phyloP scores from a whole-genome alignment of 1,139 yeast genomes.

The Suzukiozyma palmioleophila region DNA sequence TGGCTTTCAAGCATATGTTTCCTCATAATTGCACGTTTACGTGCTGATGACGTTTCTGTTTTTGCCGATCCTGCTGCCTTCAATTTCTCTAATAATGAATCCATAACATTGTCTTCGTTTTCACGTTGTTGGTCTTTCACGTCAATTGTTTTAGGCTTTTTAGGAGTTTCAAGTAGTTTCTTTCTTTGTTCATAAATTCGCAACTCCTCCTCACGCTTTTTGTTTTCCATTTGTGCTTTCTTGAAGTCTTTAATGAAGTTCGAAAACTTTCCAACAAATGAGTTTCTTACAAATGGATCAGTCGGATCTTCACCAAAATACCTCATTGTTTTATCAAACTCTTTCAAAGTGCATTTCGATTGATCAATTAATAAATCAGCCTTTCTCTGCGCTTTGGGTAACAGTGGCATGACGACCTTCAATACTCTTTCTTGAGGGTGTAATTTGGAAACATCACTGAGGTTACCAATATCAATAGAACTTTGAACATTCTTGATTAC shows the following conservation, averaged over 20 bases:
- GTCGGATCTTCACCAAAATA: conserved; percentile 74
- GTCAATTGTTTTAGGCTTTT: conserved; percentile 18
- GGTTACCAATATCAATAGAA: conserved; percentile 69
- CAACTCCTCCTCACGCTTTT: conserved; percentile 74
- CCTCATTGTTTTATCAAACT: conserved; percentile 67
- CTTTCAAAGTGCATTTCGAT: conserved; percentile 56
- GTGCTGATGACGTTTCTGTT: conserved; percentile 75
- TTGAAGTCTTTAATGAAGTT: conserved; percentile 72
- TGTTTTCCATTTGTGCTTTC: conserved; percentile 71
- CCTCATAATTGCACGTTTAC: conserved; percentile 77
- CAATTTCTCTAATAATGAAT: conserved; percentile 63
- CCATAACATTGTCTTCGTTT: conserved; percentile 59
- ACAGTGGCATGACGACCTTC: conserved; percentile 55
- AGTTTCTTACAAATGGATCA: conserved; percentile 60
- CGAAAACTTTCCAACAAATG: conserved; percentile 71
- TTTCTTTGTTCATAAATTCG: conserved; percentile 73
- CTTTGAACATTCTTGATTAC: conserved; percentile 64
- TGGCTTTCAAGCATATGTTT: conserved; percentile 47
- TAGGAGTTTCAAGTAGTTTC: conserved; percentile 50
- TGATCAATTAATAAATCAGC: conserved; percentile 62
- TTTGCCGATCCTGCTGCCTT: conserved; percentile 70
- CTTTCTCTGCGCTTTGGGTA: conserved; percentile 67
- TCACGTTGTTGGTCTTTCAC: conserved; percentile 18
- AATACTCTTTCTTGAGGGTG: conserved; percentile 70
- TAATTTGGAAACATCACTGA: conserved; percentile 69